Conservation (phyloP, 768 basidiomycete species). For the Kwoniella bestiolae region DNA sequence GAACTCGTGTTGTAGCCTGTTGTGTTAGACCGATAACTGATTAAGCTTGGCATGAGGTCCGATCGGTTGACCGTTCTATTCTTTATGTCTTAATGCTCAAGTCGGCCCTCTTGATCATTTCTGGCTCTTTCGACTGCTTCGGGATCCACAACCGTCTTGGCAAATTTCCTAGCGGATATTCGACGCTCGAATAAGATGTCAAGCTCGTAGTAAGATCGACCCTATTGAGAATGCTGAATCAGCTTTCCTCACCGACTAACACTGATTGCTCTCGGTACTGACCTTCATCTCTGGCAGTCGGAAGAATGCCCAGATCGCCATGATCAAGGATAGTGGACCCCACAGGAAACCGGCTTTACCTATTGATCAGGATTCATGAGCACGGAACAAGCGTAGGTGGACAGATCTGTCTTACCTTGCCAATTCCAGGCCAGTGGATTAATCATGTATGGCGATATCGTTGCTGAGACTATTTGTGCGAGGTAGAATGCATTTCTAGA, state of each 20-base stretch:
- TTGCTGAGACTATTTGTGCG: conserved; percentile 29
- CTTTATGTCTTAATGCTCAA: background rate
- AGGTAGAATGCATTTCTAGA: conserved; percentile 15
- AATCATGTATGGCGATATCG: conserved; percentile 19
- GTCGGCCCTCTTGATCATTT: background rate
- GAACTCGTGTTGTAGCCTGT: no score
- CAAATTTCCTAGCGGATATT: conserved; percentile 51
- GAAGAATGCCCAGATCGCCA: background rate
- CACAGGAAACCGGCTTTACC: conserved; percentile 22
- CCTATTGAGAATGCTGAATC: no score
- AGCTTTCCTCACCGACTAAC: no score
- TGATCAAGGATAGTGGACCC: background rate
- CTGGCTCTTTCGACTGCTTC: background rate
- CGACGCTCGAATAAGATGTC: conserved; percentile 54
- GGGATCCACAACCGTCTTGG: conserved; percentile 36
- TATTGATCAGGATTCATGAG: background rate
- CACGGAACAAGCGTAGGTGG: no score
- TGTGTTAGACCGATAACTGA: no score
- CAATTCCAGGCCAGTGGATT: conserved; percentile 14
- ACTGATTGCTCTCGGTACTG: background rate
- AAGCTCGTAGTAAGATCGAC: conserved; percentile 46
- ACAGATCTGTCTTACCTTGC: conserved; percentile 1
- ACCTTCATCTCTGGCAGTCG: conserved; percentile 5
- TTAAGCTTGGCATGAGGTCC: no score
- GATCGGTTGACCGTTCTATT: no score